Conservation (phyloP, 495 filamentous ascomycete species). For the Cladorrhinum samala region DNA sequence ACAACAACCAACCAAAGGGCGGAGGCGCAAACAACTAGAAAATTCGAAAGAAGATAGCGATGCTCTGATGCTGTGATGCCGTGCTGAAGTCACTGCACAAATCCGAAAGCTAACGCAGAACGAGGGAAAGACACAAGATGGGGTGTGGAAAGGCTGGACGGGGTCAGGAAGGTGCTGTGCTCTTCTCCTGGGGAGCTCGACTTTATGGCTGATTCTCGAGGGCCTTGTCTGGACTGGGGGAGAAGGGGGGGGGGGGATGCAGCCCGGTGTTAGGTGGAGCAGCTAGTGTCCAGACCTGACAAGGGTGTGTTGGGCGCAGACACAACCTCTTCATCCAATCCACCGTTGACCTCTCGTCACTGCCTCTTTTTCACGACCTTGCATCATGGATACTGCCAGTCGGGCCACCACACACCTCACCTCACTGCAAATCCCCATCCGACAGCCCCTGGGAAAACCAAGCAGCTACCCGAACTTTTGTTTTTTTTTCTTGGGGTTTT, state of each 20-base stretch:
- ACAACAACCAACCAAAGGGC: slow-evolving; percentile 21
- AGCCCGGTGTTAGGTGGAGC: slow-evolving; percentile 12
- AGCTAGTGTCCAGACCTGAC: slow-evolving; percentile 1
- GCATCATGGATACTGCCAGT: not conserved
- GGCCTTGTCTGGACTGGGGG: not conserved
- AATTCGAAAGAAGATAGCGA: not conserved
- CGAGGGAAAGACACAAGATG: not conserved
- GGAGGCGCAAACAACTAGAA: slow-evolving; percentile 9
- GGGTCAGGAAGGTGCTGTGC: slow-evolving; percentile 5
- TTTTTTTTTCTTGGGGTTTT: too few relatives aligned
- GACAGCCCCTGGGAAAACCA: too few relatives aligned
- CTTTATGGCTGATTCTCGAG: slow-evolving; percentile 16
- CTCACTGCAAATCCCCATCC: too few relatives aligned
- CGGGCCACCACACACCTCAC: not conserved
- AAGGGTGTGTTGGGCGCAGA: slow-evolving; percentile 4
- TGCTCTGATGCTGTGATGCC: not conserved
- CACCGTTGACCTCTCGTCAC: not conserved
- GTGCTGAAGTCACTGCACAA: too few relatives aligned
- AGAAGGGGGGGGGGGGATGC: slow-evolving; percentile 8
- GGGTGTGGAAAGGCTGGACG: slow-evolving; percentile 5
- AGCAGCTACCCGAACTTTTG: not conserved
- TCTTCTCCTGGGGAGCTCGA: slow-evolving; percentile 16
- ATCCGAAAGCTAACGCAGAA: not conserved
- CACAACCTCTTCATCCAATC: not conserved
- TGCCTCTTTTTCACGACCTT: not conserved